Evolutionary conservation across 2,329 filamentous ascomycete genomes (phyloP).

Genomic region (Trichoderma sp.): DNA sequence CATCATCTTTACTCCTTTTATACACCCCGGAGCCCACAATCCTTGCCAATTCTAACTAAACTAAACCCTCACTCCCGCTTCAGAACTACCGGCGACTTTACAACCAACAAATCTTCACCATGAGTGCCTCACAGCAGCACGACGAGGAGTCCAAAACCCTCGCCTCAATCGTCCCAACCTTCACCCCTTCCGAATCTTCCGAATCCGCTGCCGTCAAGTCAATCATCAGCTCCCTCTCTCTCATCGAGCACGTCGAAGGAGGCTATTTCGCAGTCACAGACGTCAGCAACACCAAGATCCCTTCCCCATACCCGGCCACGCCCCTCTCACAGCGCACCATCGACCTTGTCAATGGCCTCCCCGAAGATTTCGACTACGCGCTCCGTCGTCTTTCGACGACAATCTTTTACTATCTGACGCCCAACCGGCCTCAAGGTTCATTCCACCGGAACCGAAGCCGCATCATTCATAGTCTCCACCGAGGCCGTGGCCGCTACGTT

Average conservation of each 20-base stretch:
- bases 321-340: slow-evolving; percentile 41
- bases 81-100: background rate
- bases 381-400: slow-evolving; percentile 58
- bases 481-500: slow-evolving; percentile 64
- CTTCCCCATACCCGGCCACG: slow-evolving; percentile 45
- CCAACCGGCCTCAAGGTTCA: slow-evolving; percentile 53
- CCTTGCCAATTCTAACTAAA: background rate
- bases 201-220: slow-evolving; percentile 23
- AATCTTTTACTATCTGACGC: slow-evolving; percentile 67
- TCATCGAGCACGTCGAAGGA: slow-evolving; percentile 58
- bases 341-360: slow-evolving; percentile 34
- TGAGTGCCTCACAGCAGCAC: background rate
- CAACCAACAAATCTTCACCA: background rate
- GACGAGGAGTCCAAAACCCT: background rate
- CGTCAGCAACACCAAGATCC: slow-evolving; percentile 50
- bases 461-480: slow-evolving; percentile 66
- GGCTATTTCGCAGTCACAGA: slow-evolving; percentile 67
- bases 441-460: slow-evolving; percentile 65
- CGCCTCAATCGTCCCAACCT: background rate
- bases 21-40: background rate
- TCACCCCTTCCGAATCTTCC: background rate
- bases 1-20: background rate
- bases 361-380: slow-evolving; percentile 40
- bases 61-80: background rate
- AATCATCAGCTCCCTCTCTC: slow-evolving; percentile 38